Conservation (phyloP, 2,329 filamentous ascomycete species). For the Monosporascus sp. region DNA sequence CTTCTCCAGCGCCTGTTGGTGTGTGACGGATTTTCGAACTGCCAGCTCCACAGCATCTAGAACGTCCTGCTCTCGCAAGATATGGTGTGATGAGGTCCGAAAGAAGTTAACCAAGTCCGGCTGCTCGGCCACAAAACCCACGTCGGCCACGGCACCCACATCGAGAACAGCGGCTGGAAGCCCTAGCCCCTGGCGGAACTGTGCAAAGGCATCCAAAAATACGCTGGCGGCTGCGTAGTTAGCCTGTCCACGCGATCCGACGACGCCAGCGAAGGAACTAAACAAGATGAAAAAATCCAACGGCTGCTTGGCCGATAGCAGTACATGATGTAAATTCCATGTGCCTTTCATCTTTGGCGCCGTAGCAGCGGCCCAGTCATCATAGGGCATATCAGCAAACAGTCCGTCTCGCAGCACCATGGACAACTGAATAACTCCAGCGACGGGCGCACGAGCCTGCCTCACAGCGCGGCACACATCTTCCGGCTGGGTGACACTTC, state of each 20-base stretch:
- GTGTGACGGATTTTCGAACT: background rate
- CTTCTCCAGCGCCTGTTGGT: background rate
- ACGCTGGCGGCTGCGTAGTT: conserved; percentile 26
- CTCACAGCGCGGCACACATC: background rate
- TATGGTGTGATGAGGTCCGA: background rate
- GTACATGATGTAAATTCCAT: conserved; percentile 32
- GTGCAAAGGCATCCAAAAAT: conserved; percentile 19
- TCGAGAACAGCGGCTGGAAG: conserved; percentile 1
- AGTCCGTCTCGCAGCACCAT: background rate
- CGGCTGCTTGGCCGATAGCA: background rate
- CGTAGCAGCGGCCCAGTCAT: background rate
- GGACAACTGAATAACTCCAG: background rate
- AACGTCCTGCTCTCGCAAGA: background rate
- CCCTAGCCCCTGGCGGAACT: background rate
- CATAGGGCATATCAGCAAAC: background rate
- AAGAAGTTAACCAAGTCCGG: background rate
- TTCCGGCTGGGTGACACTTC: background rate
- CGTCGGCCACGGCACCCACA: background rate
- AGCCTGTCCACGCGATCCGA: conserved; percentile 18
- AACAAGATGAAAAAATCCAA: conserved; percentile 26
- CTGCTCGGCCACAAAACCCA: conserved; percentile 1
- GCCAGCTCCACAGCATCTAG: background rate
- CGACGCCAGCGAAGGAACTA: conserved; percentile 15
- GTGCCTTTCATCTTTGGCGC: conserved; percentile 35
- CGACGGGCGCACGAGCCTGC: background rate